phyloP scores from a whole-genome alignment of 352 stramenopile species.

The Phytopythium aichiense region DNA sequence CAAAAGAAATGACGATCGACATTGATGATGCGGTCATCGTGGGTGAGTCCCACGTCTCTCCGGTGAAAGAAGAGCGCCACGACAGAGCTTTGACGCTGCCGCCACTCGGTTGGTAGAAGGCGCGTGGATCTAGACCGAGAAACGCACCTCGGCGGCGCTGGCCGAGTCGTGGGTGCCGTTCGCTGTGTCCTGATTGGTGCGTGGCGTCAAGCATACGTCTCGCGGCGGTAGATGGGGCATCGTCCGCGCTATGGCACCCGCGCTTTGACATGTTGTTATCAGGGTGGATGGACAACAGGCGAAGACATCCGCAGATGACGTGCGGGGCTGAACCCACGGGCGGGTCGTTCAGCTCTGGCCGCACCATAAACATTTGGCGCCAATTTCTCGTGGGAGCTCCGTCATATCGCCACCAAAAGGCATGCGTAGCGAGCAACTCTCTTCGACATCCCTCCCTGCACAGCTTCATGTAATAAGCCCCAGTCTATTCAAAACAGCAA shows the following conservation, averaged over 20 bases:
- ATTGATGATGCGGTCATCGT: background rate
- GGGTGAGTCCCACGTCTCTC: constrained; percentile 2
- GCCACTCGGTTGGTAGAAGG: constrained; percentile 3
- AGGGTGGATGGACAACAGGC: background rate
- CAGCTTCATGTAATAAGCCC: too few relatives aligned
- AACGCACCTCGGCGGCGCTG: background rate
- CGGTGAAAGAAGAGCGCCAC: background rate
- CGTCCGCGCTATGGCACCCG: background rate
- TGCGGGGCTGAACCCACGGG: background rate
- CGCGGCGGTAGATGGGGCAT: background rate
- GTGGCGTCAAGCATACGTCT: background rate
- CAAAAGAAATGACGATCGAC: constrained; percentile 4
- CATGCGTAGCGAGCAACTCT: too few relatives aligned
- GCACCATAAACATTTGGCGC: too few relatives aligned
- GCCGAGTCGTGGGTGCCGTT: background rate
- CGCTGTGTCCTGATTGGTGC: constrained; percentile 1
- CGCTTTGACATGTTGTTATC: constrained; percentile 3
- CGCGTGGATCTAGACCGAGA: constrained; percentile 3
- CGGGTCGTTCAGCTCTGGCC: too few relatives aligned
- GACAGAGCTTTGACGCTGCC: background rate
- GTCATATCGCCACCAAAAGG: too few relatives aligned
- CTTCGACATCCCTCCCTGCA: too few relatives aligned
- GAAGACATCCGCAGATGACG: background rate
- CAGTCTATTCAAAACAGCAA: too few relatives aligned
- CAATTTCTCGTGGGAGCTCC: too few relatives aligned